phyloP scores from a whole-genome alignment of 257 asterid genomes.

The Verbascum thapsus region DNA sequence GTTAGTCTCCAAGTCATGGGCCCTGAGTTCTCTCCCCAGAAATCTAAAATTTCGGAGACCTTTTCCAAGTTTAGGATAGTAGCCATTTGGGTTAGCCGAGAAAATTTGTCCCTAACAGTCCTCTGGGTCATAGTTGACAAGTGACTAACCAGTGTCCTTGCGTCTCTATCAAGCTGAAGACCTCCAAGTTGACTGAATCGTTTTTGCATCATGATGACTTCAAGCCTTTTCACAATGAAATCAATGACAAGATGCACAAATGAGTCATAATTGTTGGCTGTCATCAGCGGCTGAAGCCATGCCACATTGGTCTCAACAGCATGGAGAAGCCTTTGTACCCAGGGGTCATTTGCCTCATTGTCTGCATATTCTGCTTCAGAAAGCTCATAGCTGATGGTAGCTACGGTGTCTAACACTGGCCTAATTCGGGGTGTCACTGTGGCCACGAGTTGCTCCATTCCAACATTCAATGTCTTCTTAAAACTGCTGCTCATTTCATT shows the following conservation, averaged over 20 bases:
- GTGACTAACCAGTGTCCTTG: constrained; percentile 84
- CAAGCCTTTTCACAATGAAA: constrained; percentile 87
- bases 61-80: constrained; percentile 88
- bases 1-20: constrained; percentile 98
- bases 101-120: constrained; percentile 89
- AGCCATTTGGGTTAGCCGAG: constrained; percentile 97
- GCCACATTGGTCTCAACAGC: constrained; percentile 79
- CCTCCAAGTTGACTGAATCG: constrained; percentile 98
- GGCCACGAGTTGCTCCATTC: constrained; percentile 84
- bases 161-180: constrained; percentile 94
- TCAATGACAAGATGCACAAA: constrained; percentile 77
- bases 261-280: constrained; percentile 72
- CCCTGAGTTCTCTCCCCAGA: constrained; percentile 99
- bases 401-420: constrained; percentile 83
- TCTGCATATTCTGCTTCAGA: constrained; percentile 96
- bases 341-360: constrained; percentile 93
- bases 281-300: constrained; percentile 91
- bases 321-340: constrained; percentile 98
- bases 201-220: constrained; percentile 95
- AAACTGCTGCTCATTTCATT: constrained; percentile 80
- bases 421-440: constrained; percentile 81
- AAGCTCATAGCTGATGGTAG: constrained; percentile 82
- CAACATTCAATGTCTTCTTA: constrained; percentile 66
- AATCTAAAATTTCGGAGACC: constrained; percentile 93
- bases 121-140: constrained; percentile 93